Base-by-base conservation (phyloP, 371 early-diverging fungal genomes). In the Actinomortierella wolfii region DNA sequence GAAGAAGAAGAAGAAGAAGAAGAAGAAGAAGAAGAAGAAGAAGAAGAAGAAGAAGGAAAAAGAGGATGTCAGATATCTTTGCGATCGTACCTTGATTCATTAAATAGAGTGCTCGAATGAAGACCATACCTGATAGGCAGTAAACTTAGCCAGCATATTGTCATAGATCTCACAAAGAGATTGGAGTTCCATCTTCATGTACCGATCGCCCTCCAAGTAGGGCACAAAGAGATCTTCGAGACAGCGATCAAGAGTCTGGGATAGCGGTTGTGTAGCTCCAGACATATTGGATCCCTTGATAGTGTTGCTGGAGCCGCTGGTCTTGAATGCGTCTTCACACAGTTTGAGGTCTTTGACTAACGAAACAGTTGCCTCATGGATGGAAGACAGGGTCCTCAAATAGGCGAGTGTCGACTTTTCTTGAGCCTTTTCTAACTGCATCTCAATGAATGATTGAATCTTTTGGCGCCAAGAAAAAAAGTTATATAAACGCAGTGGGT, bases 151-250 rank as follows among this genome's bases (percentile, higher is more conserved):
- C 41, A 73, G 40, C 67, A 84, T 81, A 0, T 79, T 75, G 5
- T 83, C 83, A 64, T 94, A 89, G 1, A 86, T 77, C 62, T 88
- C 83, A 41, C 77, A 69, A 52, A 90, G 68, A 23, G 86, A 88
- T n/a, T 78, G 75, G 25, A 82, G 64, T 74, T 98, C 98, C 14
- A 84, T 83, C 3, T 84, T 82, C 46, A 95, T 74, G 68, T 97
- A 97, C 43, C 93, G 89, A 47, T 90, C 88, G 7, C 90, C 91
- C 45, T 94, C 94, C n/a, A 90, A 88, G 71, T 94, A 96, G 26
- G 96, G 93, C 8, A 95, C 93, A 80, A 96, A 98, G 48, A 98
- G 82, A 68, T 98, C 98, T 54, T 93, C 94, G 80, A 93, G 87
- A 64, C 93, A 95, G 41, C 96, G 89, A 58, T 95, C 92, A 48